Evolutionary conservation across 75 land plant genomes (phyloP).

Genomic region (Pinus taeda): DNA sequence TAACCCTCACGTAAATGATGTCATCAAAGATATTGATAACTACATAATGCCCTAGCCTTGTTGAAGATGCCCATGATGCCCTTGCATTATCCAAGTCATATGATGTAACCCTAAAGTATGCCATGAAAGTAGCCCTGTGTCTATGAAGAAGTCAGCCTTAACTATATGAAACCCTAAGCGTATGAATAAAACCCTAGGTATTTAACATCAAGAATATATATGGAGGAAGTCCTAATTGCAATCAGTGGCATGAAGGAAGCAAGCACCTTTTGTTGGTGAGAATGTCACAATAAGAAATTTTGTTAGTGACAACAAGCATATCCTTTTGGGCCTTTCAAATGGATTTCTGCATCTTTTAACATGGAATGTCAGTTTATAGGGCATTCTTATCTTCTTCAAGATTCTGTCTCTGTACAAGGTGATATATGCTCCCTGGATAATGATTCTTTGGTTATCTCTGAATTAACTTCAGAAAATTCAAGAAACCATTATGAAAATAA

Average conservation of each 20-base stretch:
- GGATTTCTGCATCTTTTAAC: constrained; percentile 68
- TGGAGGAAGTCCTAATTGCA: too few species aligned
- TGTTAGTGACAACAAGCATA: constrained; percentile 69
- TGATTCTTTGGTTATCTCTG: constrained; percentile 17
- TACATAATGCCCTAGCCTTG: too few species aligned
- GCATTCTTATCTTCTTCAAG: constrained; percentile 6
- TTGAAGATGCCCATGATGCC: too few species aligned
- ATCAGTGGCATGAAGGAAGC: constrained; percentile 21
- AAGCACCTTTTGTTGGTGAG: constrained; percentile 53
- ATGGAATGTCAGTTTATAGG: constrained; percentile 59
- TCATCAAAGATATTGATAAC: too few species aligned
- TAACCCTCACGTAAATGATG: too few species aligned
- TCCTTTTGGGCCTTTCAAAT: constrained; percentile 77
- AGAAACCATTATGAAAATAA: constrained; percentile 11
- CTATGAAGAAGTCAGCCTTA: too few species aligned
- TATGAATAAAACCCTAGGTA: too few species aligned
- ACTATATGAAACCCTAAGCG: too few species aligned
- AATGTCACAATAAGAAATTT: constrained; percentile 73
- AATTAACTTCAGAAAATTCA: background rate
- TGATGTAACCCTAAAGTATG: too few species aligned
- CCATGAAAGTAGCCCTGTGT: too few species aligned
- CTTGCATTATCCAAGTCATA: too few species aligned
- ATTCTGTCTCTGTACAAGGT: constrained; percentile 5
- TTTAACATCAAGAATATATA: too few species aligned
- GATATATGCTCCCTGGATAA: constrained; percentile 16